Evolutionary conservation across 495 filamentous ascomycete species (phyloP).

Genomic region (Tuber borchii): DNA sequence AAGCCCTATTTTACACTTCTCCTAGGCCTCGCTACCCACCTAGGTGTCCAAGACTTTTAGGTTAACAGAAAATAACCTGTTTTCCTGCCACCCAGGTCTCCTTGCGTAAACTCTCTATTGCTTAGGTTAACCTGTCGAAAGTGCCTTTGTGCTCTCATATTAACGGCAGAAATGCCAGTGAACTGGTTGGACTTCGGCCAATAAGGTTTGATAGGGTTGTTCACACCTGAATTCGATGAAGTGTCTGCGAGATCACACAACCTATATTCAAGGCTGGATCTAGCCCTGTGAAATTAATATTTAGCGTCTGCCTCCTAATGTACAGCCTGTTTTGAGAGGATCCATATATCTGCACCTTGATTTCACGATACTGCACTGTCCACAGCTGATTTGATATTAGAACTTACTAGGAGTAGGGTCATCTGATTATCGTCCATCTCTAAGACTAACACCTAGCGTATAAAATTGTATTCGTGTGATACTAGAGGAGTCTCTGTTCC

Average conservation of each 20-base stretch:
- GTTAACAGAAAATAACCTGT: no score
- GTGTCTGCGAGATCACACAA: not conserved
- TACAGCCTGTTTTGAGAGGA: not conserved
- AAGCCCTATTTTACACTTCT: no score
- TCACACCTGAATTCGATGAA: not conserved
- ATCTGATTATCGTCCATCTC: not conserved
- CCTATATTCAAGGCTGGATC: not conserved
- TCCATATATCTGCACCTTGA: not conserved
- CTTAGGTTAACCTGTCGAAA: not conserved
- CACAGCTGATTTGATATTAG: not conserved
- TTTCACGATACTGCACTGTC: not conserved
- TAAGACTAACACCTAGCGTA: not conserved
- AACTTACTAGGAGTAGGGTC: not conserved
- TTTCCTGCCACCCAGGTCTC: no score
- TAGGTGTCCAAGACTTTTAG: no score
- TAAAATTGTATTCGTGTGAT: not conserved
- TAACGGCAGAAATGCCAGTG: not conserved
- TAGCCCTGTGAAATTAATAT: no score
- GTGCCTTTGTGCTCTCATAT: not conserved
- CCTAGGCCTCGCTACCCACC: no score
- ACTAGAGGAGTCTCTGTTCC: not conserved
- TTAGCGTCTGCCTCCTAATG: no score
- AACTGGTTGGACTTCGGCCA: not conserved
- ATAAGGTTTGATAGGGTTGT: not conserved
- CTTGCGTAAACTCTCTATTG: no score